Base-by-base conservation (phyloP, 345 rosid species). In the Salix dunnii region DNA sequence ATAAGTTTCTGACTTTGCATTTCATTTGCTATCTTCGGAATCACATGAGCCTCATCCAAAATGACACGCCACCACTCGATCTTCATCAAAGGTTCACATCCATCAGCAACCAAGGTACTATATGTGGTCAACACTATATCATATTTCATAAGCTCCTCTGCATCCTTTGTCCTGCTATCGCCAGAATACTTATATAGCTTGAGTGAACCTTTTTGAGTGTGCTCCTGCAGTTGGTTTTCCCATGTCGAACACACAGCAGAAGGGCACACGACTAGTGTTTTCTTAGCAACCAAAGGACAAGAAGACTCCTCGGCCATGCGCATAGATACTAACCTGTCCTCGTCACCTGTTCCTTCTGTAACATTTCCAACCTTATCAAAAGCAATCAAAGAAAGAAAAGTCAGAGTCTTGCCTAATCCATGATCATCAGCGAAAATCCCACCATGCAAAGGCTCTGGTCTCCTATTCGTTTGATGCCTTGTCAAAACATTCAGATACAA, bases 381-480 rank as follows among this genome's bases (percentile, higher is more conserved):
- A 64, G 98, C 92, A 83, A 94, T 86, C 84, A 94, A 74, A 67
- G 97, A 91, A 71, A 94, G 91, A 78, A 94, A 78, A 66, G 98
- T 91, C 31, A 94, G 90, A 12, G 98, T 94, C 87, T 94, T 94
- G 12, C 98, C 98, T 79, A 94, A 82, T 1, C 98, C 98, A 96
- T 91, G 91, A 78, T 91, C 98, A 84, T 94, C 98, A 16, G 98
- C 98, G 43, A 94, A 87, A 76, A 94, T 85, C 0, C 98, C 97
- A 65, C 98, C 94, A 3, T 88, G 87, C 82, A 92, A 70, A 71
- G 94, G 90, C 76, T 88, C 90, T 2, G 98, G 98, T 49, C 87
- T 83, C 36, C 64, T 82, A 74, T 85, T 82, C 2, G 89, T 81
- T 14, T 73, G 88, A 81, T 87, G 88, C 82, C 92, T 90, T 1